Evolutionary conservation across 78 protist genomes (phyloP), one percentile per base, ranked within the genome.

Genomic region (Protostelium mycophagum): DNA sequence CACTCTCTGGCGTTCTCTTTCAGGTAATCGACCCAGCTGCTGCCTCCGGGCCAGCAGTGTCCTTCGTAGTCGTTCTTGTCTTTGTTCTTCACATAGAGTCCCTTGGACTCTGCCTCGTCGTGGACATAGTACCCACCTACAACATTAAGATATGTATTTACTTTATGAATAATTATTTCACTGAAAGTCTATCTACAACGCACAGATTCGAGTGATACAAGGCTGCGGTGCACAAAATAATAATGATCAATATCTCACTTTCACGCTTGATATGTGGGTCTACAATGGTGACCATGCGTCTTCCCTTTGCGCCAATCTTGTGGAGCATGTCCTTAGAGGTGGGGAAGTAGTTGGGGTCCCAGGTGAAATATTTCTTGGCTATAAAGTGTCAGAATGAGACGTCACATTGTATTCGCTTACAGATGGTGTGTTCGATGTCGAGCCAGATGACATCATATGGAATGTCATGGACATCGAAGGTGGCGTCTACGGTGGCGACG

Each of bases 371-470:
- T 83, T 91, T 37, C 86, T 93, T 92, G 36, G 73, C 73, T 51
- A 16, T 51, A 16, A 16, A 51, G 31, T 16, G 16, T 51, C 73
- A 51, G 73, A 1, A 34, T 36, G 39, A 89, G 25, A 39, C 34
- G 23, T 5, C 29, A 38, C 1, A 28, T 0, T 9, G 89, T 0
- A 38, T 83, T 85, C 92, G 0, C 91, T 98, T 98, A 87, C 98
- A 98, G 93, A 99, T 94, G 28, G 99, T 99, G 92, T 99, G 99
- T 88, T 99, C 99, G 86, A 99, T 99, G 94, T 99, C 99, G 51
- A 99, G 98, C 99, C 99, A 99, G 88, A 99, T 38, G 35, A 97
- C 97, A 87, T 99, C 99, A 83, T 92, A 95, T 25, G 99, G 99
- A 38, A 99, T 95, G 90, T 95, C 91, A 87, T 96, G 87, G 36